These are phyloP conservation scores for Chrysoporthe austroafricana DNA, from an alignment of 2,329 filamentous ascomycete genomes.

Conservation along the genomic window DNA sequence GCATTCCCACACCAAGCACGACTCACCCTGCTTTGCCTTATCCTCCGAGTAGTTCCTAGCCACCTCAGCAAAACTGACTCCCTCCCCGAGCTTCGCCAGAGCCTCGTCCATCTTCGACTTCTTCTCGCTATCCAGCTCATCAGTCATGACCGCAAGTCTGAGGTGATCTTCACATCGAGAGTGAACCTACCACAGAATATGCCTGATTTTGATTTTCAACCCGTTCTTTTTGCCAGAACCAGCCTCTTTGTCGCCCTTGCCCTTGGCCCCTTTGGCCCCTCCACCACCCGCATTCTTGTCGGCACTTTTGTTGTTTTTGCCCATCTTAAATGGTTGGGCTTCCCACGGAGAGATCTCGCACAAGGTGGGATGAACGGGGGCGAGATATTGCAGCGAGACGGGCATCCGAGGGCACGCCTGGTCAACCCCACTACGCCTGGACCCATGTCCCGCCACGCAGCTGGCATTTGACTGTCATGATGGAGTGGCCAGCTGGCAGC, in stretches of 20 bases:
- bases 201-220: slow-evolving; percentile 73
- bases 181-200: slow-evolving; percentile 60
- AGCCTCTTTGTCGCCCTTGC: slow-evolving; percentile 30
- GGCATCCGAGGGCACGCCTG: not conserved
- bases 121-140: slow-evolving; percentile 64
- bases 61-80: slow-evolving; percentile 75
- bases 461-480: not conserved
- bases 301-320: slow-evolving; percentile 44
- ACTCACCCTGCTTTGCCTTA: slow-evolving; percentile 68
- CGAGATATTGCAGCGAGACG: not conserved
- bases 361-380: not conserved
- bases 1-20: not conserved
- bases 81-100: slow-evolving; percentile 66
- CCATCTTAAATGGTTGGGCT: slow-evolving; percentile 32
- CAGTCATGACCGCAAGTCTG: not conserved
- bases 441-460: not conserved
- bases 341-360: not conserved
- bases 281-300: slow-evolving; percentile 27
- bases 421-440: slow-evolving; percentile 2
- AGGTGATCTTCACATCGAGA: not conserved
- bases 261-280: slow-evolving; percentile 35
- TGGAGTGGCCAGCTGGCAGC: not conserved
- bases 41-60: slow-evolving; percentile 76
- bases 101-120: slow-evolving; percentile 79
- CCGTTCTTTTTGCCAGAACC: slow-evolving; percentile 54